Percentiles rank a stretch among this genome's conserved stretches.
These are phyloP conservation scores for Suhomyces tanzawaensis DNA, from an alignment of 805 yeast genomes.

Conservation along the genomic window DNA sequence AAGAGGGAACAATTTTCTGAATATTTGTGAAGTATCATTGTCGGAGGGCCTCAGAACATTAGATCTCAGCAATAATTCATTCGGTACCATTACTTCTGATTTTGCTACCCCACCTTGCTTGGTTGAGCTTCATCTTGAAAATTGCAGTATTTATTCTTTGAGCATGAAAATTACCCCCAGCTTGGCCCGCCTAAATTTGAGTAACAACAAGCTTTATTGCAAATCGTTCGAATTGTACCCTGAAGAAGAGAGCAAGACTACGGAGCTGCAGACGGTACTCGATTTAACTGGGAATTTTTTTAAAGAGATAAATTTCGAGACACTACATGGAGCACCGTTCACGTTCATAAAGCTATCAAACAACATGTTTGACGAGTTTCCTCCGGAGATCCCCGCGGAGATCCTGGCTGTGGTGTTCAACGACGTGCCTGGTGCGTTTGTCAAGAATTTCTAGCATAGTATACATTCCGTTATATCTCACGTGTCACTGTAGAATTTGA, in stretches of 20 bases:
- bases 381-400: not conserved
- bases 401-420: conserved; percentile 6
- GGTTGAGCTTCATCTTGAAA: conserved; percentile 2
- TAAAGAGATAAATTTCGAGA: conserved; percentile 6
- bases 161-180: not conserved
- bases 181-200: conserved; percentile 3
- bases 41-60: conserved; percentile 2
- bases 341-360: conserved; percentile 7
- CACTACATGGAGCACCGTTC: not conserved
- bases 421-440: conserved; percentile 5
- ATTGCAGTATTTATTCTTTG: conserved; percentile 5
- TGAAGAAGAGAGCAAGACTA: not conserved
- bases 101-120: conserved; percentile 1
- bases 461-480: too few relatives aligned
- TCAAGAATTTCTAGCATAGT: conserved; percentile 1
- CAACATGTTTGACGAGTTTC: conserved; percentile 10
- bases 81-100: conserved; percentile 4
- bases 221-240: conserved; percentile 3
- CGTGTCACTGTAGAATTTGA: too few relatives aligned
- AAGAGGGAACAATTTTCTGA: conserved; percentile 4
- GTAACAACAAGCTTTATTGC: conserved; percentile 7
- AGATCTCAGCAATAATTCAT: conserved; percentile 4
- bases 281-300: conserved; percentile 9
- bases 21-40: conserved; percentile 1
- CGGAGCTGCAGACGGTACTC: not conserved